A percentile compares a stretch with the other conserved stretches of the same genome.
Evolutionary conservation across 139 green algal species (phyloP).

Genomic region (Tetradesmus lagerheimii): DNA sequence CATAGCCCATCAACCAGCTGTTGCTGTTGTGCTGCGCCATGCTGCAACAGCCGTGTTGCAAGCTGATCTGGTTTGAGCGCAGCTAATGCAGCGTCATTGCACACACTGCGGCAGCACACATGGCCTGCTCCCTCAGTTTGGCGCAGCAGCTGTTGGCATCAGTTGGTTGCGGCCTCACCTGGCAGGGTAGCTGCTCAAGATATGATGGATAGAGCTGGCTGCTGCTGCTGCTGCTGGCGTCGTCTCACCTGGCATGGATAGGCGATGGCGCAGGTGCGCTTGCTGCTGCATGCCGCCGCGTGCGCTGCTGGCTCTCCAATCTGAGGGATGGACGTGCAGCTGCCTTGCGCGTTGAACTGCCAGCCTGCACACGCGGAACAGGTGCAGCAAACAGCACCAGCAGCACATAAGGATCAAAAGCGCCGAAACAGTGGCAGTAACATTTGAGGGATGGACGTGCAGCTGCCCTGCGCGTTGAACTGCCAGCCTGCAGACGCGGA

Average conservation of each 20-base stretch:
- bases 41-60: no score
- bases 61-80: no score
- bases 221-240: neutral
- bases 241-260: constrained; percentile 39
- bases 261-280: constrained; percentile 15
- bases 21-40: no score
- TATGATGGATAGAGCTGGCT: neutral
- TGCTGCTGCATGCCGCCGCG: constrained; percentile 24
- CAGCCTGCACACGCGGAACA: neutral
- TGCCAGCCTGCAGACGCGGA: constrained; percentile 7
- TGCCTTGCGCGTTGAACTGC: constrained; percentile 15
- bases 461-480: constrained; percentile 7
- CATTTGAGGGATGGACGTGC: constrained; percentile 49
- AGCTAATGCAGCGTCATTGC: no score
- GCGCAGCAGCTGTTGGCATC: no score
- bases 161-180: no score
- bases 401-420: neutral
- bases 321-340: constrained; percentile 46
- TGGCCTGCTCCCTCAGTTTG: no score
- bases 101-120: no score
- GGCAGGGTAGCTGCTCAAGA: no score
- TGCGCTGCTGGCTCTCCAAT: constrained; percentile 31
- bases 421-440: no score
- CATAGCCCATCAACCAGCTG: no score
- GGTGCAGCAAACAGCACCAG: neutral